phyloP scores from a whole-genome alignment of 2,329 filamentous ascomycete species.

The Fusarium papillatum region DNA sequence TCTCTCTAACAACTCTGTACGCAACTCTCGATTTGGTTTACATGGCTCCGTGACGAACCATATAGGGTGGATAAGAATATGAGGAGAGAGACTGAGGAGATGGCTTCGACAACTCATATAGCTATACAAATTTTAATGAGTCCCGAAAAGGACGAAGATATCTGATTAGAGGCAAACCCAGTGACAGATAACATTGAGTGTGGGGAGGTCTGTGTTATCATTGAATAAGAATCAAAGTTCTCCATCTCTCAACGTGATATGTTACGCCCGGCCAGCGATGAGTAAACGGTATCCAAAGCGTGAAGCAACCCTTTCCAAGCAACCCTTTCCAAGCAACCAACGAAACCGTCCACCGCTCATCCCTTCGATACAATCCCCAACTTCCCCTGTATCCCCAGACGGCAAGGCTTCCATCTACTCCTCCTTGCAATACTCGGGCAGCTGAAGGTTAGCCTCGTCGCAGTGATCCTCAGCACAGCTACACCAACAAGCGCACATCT shows the following conservation, averaged over 20 bases:
- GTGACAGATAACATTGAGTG: not conserved
- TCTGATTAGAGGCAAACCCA: not conserved
- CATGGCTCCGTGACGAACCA: not conserved
- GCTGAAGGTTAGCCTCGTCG: not conserved
- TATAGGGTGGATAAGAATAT: not conserved
- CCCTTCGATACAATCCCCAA: not conserved
- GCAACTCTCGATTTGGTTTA: not conserved
- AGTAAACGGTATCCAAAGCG: not conserved
- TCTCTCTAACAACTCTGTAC: not conserved
- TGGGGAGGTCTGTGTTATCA: not conserved
- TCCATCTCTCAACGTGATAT: not conserved
- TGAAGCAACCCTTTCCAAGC: not conserved
- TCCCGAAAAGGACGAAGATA: not conserved
- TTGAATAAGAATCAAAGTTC: no score
- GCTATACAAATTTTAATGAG: not conserved
- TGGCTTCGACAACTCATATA: no score
- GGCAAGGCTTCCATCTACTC: not conserved
- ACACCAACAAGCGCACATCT: not conserved
- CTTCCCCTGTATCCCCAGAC: not conserved
- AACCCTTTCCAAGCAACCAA: not conserved
- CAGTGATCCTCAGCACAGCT: not conserved
- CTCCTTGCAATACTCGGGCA: not conserved
- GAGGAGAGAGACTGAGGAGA: no score
- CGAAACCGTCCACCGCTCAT: not conserved
- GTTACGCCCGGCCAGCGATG: not conserved